Conservation (phyloP, 2,329 filamentous ascomycete species). For the Botrytis tulipae region DNA sequence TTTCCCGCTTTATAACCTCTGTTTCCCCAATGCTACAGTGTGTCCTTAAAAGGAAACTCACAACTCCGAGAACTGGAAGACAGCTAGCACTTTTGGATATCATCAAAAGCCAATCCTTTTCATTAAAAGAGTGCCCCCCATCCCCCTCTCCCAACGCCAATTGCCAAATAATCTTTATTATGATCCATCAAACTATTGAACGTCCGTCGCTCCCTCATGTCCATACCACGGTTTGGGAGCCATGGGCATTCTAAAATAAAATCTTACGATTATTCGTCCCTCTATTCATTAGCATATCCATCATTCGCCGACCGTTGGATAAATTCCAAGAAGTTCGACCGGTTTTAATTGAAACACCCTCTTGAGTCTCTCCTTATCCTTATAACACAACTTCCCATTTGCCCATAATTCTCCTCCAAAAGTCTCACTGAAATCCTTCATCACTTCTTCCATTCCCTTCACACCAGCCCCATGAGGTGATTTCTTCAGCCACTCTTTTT, state of each 20-base stretch:
- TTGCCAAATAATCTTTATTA: too few relatives aligned
- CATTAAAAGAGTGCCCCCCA: neutral
- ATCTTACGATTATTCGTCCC: too few relatives aligned
- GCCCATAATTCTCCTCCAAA: constrained; percentile 23
- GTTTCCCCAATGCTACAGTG: neutral
- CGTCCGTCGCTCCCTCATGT: too few relatives aligned
- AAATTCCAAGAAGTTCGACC: neutral
- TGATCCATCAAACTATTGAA: neutral
- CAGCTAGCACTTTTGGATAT: neutral
- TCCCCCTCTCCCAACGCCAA: too few relatives aligned
- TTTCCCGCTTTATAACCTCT: neutral
- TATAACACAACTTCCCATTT: constrained; percentile 20
- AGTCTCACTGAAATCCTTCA: constrained; percentile 13
- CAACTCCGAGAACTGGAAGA: neutral
- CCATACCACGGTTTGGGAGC: neutral
- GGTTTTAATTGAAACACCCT: constrained; percentile 12
- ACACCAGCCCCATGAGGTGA: neutral
- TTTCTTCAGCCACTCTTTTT: neutral
- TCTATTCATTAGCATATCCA: neutral
- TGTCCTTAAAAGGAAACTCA: neutral
- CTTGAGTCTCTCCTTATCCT: neutral
- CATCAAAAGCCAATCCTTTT: neutral
- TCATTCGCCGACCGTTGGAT: neutral
- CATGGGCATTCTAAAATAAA: neutral
- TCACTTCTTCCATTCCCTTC: neutral